These are phyloP conservation scores for Carex littledalei DNA, from an alignment of 176 grass and related monocot genomes.

Conservation along the genomic window DNA sequence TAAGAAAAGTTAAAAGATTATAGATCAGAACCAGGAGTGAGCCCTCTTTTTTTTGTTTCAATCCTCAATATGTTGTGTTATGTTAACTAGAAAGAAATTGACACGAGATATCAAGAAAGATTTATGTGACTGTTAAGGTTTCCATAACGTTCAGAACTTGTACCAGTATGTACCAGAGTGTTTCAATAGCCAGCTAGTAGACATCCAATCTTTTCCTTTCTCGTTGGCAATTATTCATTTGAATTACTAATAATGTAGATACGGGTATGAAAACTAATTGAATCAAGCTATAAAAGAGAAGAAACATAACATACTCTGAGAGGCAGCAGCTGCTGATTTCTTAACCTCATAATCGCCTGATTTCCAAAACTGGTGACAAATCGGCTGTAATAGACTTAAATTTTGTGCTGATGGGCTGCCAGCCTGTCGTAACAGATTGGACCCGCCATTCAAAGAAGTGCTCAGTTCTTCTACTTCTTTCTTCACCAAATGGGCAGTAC, in stretches of 20 bases:
- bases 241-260: background rate
- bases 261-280: background rate
- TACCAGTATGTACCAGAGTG: background rate
- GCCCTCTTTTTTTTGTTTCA: background rate
- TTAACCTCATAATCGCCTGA: conserved; percentile 85
- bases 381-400: conserved; percentile 30
- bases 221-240: background rate
- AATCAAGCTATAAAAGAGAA: conserved; percentile 20
- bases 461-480: conserved; percentile 28
- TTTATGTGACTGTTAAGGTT: background rate
- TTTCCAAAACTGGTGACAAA: conserved; percentile 92
- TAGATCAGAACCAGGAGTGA: background rate
- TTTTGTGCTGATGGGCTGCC: background rate
- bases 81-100: background rate
- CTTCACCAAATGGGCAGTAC: conserved; percentile 44
- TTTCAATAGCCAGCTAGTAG: conserved; percentile 14
- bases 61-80: background rate
- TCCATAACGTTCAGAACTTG: background rate
- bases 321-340: conserved; percentile 36
- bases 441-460: conserved; percentile 23
- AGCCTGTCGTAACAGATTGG: conserved; percentile 15
- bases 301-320: conserved; percentile 35
- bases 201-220: conserved; percentile 13
- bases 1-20: background rate
- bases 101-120: background rate